phyloP scores from a whole-genome alignment of 768 basidiomycete species.

The Auricularia heimuer region DNA sequence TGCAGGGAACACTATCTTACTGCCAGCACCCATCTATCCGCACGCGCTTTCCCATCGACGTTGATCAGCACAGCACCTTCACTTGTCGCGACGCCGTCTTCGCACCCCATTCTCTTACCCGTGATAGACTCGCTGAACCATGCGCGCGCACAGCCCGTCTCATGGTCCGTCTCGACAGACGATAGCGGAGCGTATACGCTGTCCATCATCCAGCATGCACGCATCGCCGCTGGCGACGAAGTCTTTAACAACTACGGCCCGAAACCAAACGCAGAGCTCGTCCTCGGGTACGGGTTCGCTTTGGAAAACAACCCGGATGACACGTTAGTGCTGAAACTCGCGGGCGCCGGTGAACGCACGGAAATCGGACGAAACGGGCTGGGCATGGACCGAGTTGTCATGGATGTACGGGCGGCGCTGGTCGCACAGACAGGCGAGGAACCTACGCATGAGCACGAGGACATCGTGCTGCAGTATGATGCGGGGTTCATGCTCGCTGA shows the following conservation, averaged over 20 bases:
- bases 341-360: conserved; percentile 42
- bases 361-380: conserved; percentile 49
- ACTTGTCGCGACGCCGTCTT: conserved; percentile 37
- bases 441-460: conserved; percentile 13
- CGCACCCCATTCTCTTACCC: conserved; percentile 75
- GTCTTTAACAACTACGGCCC: conserved; percentile 88
- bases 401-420: conserved; percentile 32
- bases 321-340: conserved; percentile 70
- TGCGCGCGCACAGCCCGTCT: conserved; percentile 65
- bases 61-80: conserved; percentile 53
- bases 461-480: conserved; percentile 49
- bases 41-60: conserved; percentile 83
- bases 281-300: conserved; percentile 88
- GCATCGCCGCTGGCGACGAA: conserved; percentile 37
- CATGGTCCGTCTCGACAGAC: conserved; percentile 55
- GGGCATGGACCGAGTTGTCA: conserved; percentile 54
- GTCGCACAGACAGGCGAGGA: conserved; percentile 9
- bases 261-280: conserved; percentile 82
- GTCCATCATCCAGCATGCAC: conserved; percentile 49
- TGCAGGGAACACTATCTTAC: conserved; percentile 62
- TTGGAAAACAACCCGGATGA: conserved; percentile 75
- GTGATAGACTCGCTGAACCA: conserved; percentile 86
- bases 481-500: conserved; percentile 53
- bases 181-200: conserved; percentile 30
- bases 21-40: conserved; percentile 70